phyloP scores from a whole-genome alignment of 2,329 filamentous ascomycete genomes.

The Xylaria sp. region DNA sequence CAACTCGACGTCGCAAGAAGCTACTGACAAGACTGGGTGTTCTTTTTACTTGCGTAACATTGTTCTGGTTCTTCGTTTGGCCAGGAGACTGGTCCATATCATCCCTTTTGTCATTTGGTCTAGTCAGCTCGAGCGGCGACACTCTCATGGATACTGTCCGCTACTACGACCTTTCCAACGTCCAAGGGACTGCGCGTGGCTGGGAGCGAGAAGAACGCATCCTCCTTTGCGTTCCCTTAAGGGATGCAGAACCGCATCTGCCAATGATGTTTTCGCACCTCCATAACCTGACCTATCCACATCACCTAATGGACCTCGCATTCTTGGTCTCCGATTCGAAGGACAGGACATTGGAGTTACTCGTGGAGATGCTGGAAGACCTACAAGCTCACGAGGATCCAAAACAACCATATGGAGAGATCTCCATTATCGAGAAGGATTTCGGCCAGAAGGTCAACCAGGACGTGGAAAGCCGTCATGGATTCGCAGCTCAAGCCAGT shows the following conservation, averaged over 20 bases:
- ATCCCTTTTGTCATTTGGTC: constrained; percentile 62
- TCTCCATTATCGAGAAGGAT: constrained; percentile 97
- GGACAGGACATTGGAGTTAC: constrained; percentile 73
- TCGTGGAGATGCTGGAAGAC: constrained; percentile 68
- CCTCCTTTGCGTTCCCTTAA: constrained; percentile 84
- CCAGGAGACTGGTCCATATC: constrained; percentile 57
- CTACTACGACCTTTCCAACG: constrained; percentile 91
- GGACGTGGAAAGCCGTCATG: constrained; percentile 94
- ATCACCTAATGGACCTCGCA: constrained; percentile 91
- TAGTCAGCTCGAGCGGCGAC: constrained; percentile 61
- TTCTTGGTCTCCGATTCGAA: constrained; percentile 98
- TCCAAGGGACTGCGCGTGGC: constrained; percentile 83
- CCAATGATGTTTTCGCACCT: constrained; percentile 99
- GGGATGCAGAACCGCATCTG: constrained; percentile 87
- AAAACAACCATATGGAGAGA: constrained; percentile 83
- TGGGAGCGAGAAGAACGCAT: constrained; percentile 98
- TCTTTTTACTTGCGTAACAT: constrained; percentile 51
- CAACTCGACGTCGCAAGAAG: constrained; percentile 66
- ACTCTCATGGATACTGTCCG: constrained; percentile 88
- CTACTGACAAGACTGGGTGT: constrained; percentile 64
- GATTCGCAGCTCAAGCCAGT: constrained; percentile 91
- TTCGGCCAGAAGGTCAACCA: constrained; percentile 98
- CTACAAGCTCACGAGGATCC: constrained; percentile 77
- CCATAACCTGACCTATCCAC: constrained; percentile 92
- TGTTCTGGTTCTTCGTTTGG: constrained; percentile 72